phyloP scores from a whole-genome alignment of 2,329 filamentous ascomycete genomes.

The Colletotrichum siamense region DNA sequence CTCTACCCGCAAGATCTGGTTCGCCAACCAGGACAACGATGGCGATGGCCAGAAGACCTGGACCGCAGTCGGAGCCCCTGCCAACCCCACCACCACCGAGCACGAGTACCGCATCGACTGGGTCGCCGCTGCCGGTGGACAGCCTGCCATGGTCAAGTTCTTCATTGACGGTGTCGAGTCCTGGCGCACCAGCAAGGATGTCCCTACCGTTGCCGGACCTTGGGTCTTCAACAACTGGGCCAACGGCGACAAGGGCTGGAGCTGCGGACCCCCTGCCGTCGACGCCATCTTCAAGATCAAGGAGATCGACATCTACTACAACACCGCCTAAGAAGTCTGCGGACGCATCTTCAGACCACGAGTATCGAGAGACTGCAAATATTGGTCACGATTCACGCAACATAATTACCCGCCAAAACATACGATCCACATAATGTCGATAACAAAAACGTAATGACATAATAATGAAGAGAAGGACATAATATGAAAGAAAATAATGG shows the following conservation, averaged over 20 bases:
- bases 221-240: slow-evolving; percentile 39
- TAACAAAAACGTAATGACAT: background rate
- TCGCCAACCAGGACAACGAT: slow-evolving; percentile 34
- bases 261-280: slow-evolving; percentile 28
- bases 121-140: slow-evolving; percentile 12
- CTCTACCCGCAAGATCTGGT: slow-evolving; percentile 27
- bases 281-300: slow-evolving; percentile 25
- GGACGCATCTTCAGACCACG: background rate
- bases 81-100: slow-evolving; percentile 28
- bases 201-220: slow-evolving; percentile 27
- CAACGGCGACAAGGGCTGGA: slow-evolving; percentile 34
- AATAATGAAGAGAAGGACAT: background rate
- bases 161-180: slow-evolving; percentile 30
- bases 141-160: slow-evolving; percentile 25
- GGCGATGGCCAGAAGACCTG: slow-evolving; percentile 19
- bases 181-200: slow-evolving; percentile 29
- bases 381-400: background rate
- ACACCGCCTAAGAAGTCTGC: slow-evolving; percentile 20
- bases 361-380: background rate
- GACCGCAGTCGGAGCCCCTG: slow-evolving; percentile 18
- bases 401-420: background rate
- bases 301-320: slow-evolving; percentile 32
- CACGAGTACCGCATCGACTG: slow-evolving; percentile 38
- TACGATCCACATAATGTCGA: background rate
- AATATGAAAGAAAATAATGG: background rate